These are phyloP conservation scores for Candida broadrunensis DNA, from an alignment of 805 yeast species.

Conservation along the genomic window DNA sequence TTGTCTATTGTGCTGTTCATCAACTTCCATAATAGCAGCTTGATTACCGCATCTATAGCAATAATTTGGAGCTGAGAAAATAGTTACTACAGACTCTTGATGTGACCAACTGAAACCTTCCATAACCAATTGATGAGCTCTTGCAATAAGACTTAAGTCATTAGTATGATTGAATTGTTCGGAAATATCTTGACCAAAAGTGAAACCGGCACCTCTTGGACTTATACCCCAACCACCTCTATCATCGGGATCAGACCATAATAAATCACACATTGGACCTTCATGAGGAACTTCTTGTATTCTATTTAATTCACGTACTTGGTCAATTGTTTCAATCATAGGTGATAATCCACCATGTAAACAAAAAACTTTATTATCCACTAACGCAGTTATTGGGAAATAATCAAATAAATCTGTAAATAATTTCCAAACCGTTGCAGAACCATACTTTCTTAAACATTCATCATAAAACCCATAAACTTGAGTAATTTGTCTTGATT, in stretches of 20 bases:
- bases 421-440: conserved; percentile 89
- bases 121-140: conserved; percentile 98
- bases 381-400: conserved; percentile 90
- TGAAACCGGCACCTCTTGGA: conserved; percentile 98
- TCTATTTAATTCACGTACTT: conserved; percentile 86
- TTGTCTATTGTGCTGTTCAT: conserved; percentile 87
- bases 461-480: conserved; percentile 96
- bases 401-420: conserved; percentile 91
- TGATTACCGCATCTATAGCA: conserved; percentile 98
- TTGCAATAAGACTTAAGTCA: conserved; percentile 77
- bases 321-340: conserved; percentile 89
- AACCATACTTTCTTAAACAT: conserved; percentile 88
- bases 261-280: conserved; percentile 95
- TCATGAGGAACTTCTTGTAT: conserved; percentile 96
- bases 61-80: conserved; percentile 93
- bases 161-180: conserved; percentile 93
- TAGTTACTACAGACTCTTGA: conserved; percentile 90
- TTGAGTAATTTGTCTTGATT: conserved; percentile 92
- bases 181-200: conserved; percentile 93
- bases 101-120: conserved; percentile 96
- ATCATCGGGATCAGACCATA: conserved; percentile 98
- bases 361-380: conserved; percentile 87
- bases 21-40: conserved; percentile 98
- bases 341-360: conserved; percentile 95
- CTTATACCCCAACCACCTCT: conserved; percentile 98